Evolutionary conservation across 805 yeast species (phyloP).

Genomic region (Cyberlindnera japonica): DNA sequence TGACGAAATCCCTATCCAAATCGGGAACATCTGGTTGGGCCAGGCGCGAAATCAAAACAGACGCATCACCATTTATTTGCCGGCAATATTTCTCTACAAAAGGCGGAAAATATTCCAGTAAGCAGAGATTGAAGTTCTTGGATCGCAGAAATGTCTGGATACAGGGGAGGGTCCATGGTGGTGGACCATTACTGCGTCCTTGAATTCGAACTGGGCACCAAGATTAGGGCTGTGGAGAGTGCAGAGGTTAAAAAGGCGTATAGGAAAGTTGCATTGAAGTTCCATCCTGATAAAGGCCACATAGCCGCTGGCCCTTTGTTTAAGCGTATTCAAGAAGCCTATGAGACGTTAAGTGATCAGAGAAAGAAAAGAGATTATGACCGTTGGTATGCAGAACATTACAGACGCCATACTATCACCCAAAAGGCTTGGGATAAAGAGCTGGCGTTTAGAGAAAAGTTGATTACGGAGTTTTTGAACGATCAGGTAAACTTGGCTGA

Average conservation of each 20-base stretch:
- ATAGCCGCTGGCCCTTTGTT: constrained; percentile 17
- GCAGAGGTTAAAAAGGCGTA: constrained; percentile 68
- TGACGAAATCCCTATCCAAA: too few species aligned
- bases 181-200: constrained; percentile 57
- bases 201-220: constrained; percentile 47
- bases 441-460: neutral
- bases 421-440: constrained; percentile 7
- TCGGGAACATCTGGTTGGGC: too few species aligned
- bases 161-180: neutral
- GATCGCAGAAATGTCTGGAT: neutral
- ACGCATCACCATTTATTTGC: too few species aligned
- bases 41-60: too few species aligned
- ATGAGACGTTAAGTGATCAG: constrained; percentile 14
- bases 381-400: constrained; percentile 17
- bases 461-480: neutral
- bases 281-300: constrained; percentile 76
- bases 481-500: too few species aligned
- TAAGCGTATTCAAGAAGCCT: constrained; percentile 16
- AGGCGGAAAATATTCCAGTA: too few species aligned
- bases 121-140: too few species aligned
- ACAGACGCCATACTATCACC: constrained; percentile 10
- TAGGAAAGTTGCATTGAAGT: constrained; percentile 61
- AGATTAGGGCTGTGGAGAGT: constrained; percentile 30
- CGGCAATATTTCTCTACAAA: too few species aligned
- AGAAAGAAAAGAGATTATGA: constrained; percentile 8